Percentiles rank a stretch among this genome's conserved stretches.
These are phyloP conservation scores for Stentor roeselii DNA, from an alignment of 73 alveolate species.

Conservation along the genomic window DNA sequence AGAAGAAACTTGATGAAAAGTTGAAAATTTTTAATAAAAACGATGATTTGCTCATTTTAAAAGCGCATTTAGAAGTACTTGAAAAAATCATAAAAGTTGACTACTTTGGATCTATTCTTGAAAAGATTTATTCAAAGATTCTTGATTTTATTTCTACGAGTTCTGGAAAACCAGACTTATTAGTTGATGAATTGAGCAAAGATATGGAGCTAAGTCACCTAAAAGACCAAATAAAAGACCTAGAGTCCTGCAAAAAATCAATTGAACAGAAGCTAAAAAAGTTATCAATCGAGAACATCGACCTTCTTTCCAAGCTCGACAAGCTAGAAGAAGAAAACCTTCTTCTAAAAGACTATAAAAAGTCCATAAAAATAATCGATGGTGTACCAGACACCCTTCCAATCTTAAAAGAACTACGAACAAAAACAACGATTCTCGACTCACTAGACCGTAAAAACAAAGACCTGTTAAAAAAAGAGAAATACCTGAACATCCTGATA, in stretches of 20 bases:
- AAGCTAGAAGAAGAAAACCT: neutral
- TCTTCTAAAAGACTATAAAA: neutral
- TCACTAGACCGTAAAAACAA: neutral
- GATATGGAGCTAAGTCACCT: neutral
- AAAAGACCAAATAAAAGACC: neutral
- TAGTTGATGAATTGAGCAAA: neutral
- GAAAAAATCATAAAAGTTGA: neutral
- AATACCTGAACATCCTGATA: neutral
- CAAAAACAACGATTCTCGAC: neutral
- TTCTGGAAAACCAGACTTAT: neutral
- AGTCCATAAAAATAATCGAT: neutral
- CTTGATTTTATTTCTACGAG: neutral
- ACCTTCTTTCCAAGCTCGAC: neutral
- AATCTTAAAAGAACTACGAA: neutral
- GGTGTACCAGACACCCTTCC: neutral
- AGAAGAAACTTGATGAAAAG: neutral
- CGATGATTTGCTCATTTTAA: neutral
- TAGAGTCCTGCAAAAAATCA: neutral
- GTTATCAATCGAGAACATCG: neutral
- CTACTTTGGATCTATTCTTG: neutral
- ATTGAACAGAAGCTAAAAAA: neutral
- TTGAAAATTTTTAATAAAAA: no score
- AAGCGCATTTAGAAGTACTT: no score
- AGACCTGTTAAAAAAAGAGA: neutral
- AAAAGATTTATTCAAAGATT: no score